Evolutionary conservation across 805 yeast genomes (phyloP), one percentile per base, ranked within the genome.

Genomic region (Tetrapisispora iriomotensis): DNA sequence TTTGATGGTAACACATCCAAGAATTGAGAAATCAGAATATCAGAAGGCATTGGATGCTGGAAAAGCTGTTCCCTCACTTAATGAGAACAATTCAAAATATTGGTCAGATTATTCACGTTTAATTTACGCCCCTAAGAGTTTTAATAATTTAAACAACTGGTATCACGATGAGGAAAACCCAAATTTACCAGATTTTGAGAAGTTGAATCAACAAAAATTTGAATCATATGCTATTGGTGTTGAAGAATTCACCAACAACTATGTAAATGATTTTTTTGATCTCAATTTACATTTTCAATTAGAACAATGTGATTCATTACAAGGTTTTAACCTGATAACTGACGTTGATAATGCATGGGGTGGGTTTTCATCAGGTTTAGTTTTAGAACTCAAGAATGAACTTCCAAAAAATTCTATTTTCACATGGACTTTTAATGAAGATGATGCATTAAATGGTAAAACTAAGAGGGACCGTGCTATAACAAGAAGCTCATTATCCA

Each of bases 341-440:
- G 95, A 87, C 38, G 47, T 79, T 3, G 94, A 84, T 53, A 68
- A 75, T 18, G 82, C 81, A 0, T 90, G 97, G 97, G 81, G 86
- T 36, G 95, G 95, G 0, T 76, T 82, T 48, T 59, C 83, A 4
- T 56, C 62, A 29, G 67, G 68, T 34, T 47, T 77, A 45, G 42
- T 87, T 19, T 50, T 61, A n/a, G 71, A 68, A 7, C 37, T 87
- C 15, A 66, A 74, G 40, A 96, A 88, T 54, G 94, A 84, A 49
- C 64, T 79, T 13, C 70, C 79, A 1, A 77, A 75, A 49, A 53
- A 58, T 2, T 49, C 66, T 2, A 44, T 70, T 0, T 64, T 70
- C 29, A 63, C 71, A 2, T 77, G 79, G 76, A 74, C 70, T 0
- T 47, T 68, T 18, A 61, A 56, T 39, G 51, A 58, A 34, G 50